phyloP scores from a whole-genome alignment of 345 rosid genomes.

The Dovyalis caffra region DNA sequence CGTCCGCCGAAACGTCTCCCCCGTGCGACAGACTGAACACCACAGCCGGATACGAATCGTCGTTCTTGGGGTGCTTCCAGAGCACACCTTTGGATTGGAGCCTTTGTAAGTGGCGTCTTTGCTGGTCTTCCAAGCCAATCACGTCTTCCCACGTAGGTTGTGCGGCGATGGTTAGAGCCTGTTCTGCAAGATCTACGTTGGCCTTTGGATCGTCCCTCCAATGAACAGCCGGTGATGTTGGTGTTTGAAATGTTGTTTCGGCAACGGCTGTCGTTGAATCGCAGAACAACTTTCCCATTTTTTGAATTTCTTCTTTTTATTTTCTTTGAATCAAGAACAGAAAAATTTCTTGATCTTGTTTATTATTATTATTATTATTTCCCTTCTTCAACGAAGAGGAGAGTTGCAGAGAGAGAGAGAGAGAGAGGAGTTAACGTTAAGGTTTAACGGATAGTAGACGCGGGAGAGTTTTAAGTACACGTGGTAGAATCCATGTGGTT shows the following conservation, averaged over 20 bases:
- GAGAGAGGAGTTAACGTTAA: slow-evolving; percentile 18
- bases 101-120: slow-evolving; percentile 65
- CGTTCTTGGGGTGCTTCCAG: slow-evolving; percentile 75
- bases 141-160: slow-evolving; percentile 71
- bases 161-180: slow-evolving; percentile 7
- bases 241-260: slow-evolving; percentile 55
- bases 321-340: neutral
- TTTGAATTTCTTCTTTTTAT: neutral
- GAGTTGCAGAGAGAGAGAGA: slow-evolving; percentile 20
- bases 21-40: slow-evolving; percentile 86
- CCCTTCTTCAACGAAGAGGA: slow-evolving; percentile 23
- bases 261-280: slow-evolving; percentile 71
- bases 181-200: slow-evolving; percentile 51
- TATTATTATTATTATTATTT: neutral
- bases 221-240: slow-evolving; percentile 54
- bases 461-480: slow-evolving; percentile 48
- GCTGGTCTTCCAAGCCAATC: slow-evolving; percentile 84
- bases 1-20: slow-evolving; percentile 92
- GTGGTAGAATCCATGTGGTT: slow-evolving; percentile 35
- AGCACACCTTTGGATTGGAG: slow-evolving; percentile 79
- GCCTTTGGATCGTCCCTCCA: slow-evolving; percentile 53
- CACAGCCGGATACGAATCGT: slow-evolving; percentile 34
- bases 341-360: neutral
- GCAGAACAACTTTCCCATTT: slow-evolving; percentile 82
- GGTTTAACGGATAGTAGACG: slow-evolving; percentile 66